These are phyloP conservation scores for Bimuria novae-zelandiae DNA, from an alignment of 2,329 filamentous ascomycete genomes.

Conservation along the genomic window DNA sequence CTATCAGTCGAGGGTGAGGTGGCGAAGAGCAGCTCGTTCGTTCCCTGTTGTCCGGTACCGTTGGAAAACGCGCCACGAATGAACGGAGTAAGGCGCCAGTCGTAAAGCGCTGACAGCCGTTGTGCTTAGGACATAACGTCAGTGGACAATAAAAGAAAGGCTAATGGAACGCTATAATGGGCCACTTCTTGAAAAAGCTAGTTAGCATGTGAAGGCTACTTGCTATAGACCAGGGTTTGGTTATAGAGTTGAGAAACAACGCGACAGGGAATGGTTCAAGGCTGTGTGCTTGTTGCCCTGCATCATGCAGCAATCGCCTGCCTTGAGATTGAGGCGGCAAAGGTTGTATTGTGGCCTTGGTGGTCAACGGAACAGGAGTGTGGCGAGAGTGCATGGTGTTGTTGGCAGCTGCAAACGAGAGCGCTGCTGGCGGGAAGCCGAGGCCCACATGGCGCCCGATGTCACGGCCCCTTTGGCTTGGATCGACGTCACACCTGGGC, in stretches of 20 bases:
- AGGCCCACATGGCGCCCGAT: slow-evolving; percentile 15
- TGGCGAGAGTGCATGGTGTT: slow-evolving; percentile 3
- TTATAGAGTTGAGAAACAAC: slow-evolving; percentile 11
- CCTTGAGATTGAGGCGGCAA: background rate
- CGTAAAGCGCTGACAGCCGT: slow-evolving; percentile 19
- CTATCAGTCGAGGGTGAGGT: slow-evolving; percentile 14
- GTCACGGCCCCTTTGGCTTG: slow-evolving; percentile 17
- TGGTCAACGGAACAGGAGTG: slow-evolving; percentile 3
- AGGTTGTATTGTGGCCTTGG: slow-evolving; percentile 3
- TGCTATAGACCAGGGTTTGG: slow-evolving; percentile 33
- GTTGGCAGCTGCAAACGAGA: slow-evolving; percentile 2
- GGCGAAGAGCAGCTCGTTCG: slow-evolving; percentile 24
- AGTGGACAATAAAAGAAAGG: no score
- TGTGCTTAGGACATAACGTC: slow-evolving; percentile 17
- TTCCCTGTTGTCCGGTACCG: slow-evolving; percentile 11
- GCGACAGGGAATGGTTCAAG: background rate
- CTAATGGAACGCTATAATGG: slow-evolving; percentile 21
- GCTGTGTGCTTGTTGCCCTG: slow-evolving; percentile 2
- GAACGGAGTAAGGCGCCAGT: slow-evolving; percentile 22
- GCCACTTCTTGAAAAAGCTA: slow-evolving; percentile 20
- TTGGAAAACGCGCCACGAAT: slow-evolving; percentile 28
- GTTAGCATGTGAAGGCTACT: slow-evolving; percentile 12
- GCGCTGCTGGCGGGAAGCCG: slow-evolving; percentile 4
- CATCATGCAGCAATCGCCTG: background rate
- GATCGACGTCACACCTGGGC: slow-evolving; percentile 30